Percentiles rank a stretch among this genome's conserved stretches.
Conservation (phyloP, 352 stramenopile genomes). For the Phytophthora crassamura region DNA sequence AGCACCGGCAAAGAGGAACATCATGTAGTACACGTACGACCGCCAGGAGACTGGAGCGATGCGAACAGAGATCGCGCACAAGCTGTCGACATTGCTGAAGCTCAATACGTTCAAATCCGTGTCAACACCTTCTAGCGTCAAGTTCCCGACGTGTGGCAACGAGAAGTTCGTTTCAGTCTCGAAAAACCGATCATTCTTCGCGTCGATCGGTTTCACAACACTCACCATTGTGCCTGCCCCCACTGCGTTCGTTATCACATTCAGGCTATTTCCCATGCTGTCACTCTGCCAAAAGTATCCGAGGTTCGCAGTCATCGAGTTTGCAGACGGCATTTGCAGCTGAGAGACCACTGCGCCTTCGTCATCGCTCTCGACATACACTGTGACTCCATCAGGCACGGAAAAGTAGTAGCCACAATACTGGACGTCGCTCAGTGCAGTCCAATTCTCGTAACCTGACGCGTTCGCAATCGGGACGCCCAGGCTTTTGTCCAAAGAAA, state of each 20-base stretch:
- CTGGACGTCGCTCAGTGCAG: slow-evolving; percentile 31
- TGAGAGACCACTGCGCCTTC: slow-evolving; percentile 56
- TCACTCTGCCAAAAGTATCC: slow-evolving; percentile 78
- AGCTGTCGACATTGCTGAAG: slow-evolving; percentile 55
- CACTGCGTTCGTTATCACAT: slow-evolving; percentile 70
- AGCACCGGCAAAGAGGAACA: slow-evolving; percentile 76
- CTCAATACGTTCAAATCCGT: slow-evolving; percentile 50
- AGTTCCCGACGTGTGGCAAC: slow-evolving; percentile 46
- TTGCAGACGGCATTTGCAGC: slow-evolving; percentile 44
- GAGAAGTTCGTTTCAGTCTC: slow-evolving; percentile 37
- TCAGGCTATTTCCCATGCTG: slow-evolving; percentile 63
- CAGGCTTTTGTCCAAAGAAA: slow-evolving; percentile 39
- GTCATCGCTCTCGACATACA: slow-evolving; percentile 55
- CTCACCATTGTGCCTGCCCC: slow-evolving; percentile 60
- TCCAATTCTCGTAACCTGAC: slow-evolving; percentile 60
- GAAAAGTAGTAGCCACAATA: slow-evolving; percentile 84
- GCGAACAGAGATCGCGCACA: slow-evolving; percentile 70
- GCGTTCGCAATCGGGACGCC: slow-evolving; percentile 42
- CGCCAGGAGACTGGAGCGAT: slow-evolving; percentile 62
- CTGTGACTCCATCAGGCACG: slow-evolving; percentile 51
- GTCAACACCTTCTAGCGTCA: slow-evolving; percentile 58
- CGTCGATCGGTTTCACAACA: slow-evolving; percentile 71
- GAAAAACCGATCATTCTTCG: slow-evolving; percentile 59
- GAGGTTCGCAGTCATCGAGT: slow-evolving; percentile 58
- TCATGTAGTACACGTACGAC: slow-evolving; percentile 68